A percentile compares a stretch with the other conserved stretches of the same genome.
These are phyloP conservation scores for Thozetella sp. DNA, from an alignment of 495 filamentous ascomycete genomes.

Conservation along the genomic window DNA sequence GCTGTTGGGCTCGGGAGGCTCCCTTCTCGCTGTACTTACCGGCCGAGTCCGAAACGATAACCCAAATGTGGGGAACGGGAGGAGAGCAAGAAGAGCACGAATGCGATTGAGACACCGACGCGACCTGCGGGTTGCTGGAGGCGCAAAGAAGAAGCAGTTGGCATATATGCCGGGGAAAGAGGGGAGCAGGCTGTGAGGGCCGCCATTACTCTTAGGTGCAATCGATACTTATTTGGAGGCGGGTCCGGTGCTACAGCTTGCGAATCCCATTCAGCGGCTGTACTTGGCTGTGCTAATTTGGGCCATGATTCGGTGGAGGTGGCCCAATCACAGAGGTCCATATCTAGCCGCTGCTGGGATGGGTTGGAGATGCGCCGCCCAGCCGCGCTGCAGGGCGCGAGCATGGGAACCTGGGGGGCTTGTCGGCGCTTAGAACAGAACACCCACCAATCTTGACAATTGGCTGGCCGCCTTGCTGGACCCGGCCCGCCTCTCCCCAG, in stretches of 20 bases:
- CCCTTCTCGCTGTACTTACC: no score
- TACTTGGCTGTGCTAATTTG: constrained; percentile 1
- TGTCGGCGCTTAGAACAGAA: neutral
- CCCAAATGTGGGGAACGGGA: no score
- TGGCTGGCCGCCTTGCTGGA: neutral
- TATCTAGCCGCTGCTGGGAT: neutral
- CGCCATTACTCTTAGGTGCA: no score
- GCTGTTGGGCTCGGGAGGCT: no score
- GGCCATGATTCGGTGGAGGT: neutral
- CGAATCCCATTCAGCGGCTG: constrained; percentile 1
- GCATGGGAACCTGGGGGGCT: neutral
- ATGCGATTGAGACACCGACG: no score
- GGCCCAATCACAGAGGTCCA: neutral
- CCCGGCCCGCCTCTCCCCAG: no score
- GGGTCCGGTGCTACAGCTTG: neutral
- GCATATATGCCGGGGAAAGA: no score
- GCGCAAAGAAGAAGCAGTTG: no score
- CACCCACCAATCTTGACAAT: neutral
- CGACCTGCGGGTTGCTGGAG: no score
- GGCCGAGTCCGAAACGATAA: no score
- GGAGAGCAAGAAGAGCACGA: no score
- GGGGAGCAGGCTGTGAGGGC: no score
- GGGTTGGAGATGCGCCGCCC: neutral
- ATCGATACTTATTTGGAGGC: neutral
- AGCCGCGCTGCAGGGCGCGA: neutral